Evolutionary conservation across 2,329 filamentous ascomycete species (phyloP), one percentile per base, ranked within the genome.

Genomic region (Fusarium sp.): DNA sequence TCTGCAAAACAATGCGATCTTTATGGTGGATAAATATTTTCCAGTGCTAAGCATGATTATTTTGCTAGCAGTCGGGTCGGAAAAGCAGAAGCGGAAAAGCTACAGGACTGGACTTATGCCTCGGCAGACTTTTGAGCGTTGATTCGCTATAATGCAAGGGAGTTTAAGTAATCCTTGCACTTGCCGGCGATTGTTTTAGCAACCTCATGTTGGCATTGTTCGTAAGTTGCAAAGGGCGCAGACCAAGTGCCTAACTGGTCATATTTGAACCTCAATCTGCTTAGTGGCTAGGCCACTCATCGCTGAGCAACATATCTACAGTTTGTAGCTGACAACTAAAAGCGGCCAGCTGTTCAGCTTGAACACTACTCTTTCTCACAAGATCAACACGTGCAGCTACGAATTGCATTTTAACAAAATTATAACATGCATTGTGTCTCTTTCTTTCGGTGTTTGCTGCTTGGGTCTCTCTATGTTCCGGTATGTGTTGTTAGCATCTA

Each of bases 11-110:
- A n/a, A 32, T 6, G 30, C n/a, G 10, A 38, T 23, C 11, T 38
- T 47, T 38, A 23, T 65, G 53, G 64, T 68, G 65, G 61, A 57
- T 49, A 60, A 65, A 52, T 59, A 33, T 12, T 25, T 37, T 12
- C 11, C 32, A 49, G 9, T 37, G 11, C 23, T 9, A 13, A 21
- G 42, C 35, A 16, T 19, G 8, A 12, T 16, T 9, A 12, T 6
- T 33, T 33, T 28, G n/a, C 42, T 21, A 33, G 5, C 8, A 13
- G 10, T 3, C 11, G 16, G 21, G 32, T 16, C 57, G 58, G 58
- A 60, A 60, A 60, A 60, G 58, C 28, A 42, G 6, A 9, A 28
- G n/a, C 37, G 58, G 58, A 60, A 43, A 60, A 60, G 58, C 21
- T 9, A 25, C 40, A 10, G 4, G 19, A 19, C 25, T 30, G 9